These are phyloP conservation scores for Magnaporthiopsis rhizophila DNA, from an alignment of 2,329 filamentous ascomycete species.

Conservation along the genomic window DNA sequence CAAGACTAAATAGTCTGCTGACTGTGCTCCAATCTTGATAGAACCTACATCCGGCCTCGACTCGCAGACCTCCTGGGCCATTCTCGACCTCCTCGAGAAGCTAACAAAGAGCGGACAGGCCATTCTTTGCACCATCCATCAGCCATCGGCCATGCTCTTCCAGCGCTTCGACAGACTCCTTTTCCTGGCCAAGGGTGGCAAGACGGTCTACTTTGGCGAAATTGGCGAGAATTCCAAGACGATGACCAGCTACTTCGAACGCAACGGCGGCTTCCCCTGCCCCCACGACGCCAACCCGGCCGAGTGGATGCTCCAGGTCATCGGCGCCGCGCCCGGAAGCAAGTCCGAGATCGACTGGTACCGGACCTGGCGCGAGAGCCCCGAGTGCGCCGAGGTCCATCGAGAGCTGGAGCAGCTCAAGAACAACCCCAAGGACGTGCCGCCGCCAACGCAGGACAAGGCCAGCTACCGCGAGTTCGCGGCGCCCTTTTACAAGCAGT, in stretches of 20 bases:
- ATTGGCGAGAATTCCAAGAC: conserved; percentile 31
- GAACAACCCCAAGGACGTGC: conserved; percentile 20
- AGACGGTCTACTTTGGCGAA: conserved; percentile 9
- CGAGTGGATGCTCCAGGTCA: conserved; percentile 55
- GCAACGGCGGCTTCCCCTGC: conserved; percentile 49
- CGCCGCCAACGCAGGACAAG: conserved; percentile 29
- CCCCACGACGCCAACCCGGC: conserved; percentile 53
- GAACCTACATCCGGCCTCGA: conserved; percentile 68
- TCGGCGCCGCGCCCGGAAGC: conserved; percentile 34
- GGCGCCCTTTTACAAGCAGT: conserved; percentile 55
- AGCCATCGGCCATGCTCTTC: conserved; percentile 38
- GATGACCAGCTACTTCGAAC: conserved; percentile 50
- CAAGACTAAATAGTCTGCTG: background rate
- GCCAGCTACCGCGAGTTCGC: conserved; percentile 55
- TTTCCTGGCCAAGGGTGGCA: conserved; percentile 15
- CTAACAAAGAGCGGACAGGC: conserved; percentile 44
- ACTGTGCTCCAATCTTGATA: background rate
- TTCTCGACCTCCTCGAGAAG: conserved; percentile 61
- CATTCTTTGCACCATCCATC: conserved; percentile 43
- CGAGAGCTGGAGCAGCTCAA: conserved; percentile 35
- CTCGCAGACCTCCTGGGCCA: conserved; percentile 66
- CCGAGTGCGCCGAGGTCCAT: conserved; percentile 36
- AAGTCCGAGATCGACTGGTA: conserved; percentile 27
- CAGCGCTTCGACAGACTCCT: conserved; percentile 47
- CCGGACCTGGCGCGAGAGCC: conserved; percentile 24